Base-by-base conservation (phyloP, 495 filamentous ascomycete genomes). In the Mytilinidion resinicola region DNA sequence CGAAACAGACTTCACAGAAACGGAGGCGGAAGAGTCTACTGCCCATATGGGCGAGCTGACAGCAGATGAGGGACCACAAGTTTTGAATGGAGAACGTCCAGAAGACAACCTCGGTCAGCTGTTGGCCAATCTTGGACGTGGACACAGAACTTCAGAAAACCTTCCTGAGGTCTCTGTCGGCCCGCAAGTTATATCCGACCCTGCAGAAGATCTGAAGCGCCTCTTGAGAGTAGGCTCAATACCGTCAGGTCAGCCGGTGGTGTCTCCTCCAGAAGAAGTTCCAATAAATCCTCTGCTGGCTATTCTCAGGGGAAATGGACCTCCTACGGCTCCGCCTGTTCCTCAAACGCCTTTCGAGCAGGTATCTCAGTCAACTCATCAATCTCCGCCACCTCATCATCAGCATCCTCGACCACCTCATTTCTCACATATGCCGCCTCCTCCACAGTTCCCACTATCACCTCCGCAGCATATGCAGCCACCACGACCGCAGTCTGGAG, bases 241-340 rank as follows among this genome's bases (percentile, higher is more conserved):
- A 50, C 55, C 11, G 50, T 54, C 19, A 25, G 46, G 12, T 14
- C 43, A 6, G 9, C 56, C n/a, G 52, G 61, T 9, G 55, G 41
- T 4, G 57, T 63, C 53, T 44, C 51, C 17, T 34, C 46, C 41
- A 9, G 52, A 12, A 66, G 75, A 55, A 51, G 69, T 41, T 61
- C 67, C 5, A 78, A 77, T 77, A 1, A 77, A 80, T 61, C 77
- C 78, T 34, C 75, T 88, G 36, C 73, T 88, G 46, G 78, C 80
- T 11, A 74, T 89, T 44, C 67, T 89, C 25, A 76, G 77, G 41
- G 67, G 70, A 36, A 51, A 36, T 67, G 63, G 69, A 61, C 53
- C 68, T 51, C 64, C 69, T 50, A 34, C 47, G 9, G 55, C 63
- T 10, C 20, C 47, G 19, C 57, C 62, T 10, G 70, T 71, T 21